Evolutionary conservation across 805 yeast genomes (phyloP), one percentile per base, ranked within the genome.

Genomic region (Sugiyamaella boreocaroliniensis): DNA sequence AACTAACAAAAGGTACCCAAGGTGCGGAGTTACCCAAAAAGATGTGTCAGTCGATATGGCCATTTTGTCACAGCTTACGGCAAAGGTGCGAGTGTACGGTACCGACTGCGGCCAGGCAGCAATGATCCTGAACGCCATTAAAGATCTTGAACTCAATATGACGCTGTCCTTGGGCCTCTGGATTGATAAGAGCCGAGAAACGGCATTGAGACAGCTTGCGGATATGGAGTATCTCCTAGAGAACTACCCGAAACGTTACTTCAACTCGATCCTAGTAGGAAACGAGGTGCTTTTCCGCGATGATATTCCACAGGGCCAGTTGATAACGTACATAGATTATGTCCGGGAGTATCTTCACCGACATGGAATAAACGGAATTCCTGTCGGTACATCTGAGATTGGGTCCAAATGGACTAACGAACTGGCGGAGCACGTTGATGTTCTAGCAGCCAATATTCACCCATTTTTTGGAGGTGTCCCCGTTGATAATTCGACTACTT

Each of bases 401-500:
- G 85, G 83, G 0, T 72, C 80, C 1, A 66, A 69, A 40, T 67
- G 80, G 42, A 71, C 70, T 26, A 55, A 63, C 2, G 68, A 68
- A 2, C 58, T 81, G 22, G 61, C 79, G 32, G 59, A 65, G 40
- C 68, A 62, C 1, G 75, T 80, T 58, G 88, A 84, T 59, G 65
- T 82, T 9, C 62, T 80, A 29, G 89, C 87, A 0, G 79, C 82
- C 10, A 83, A 82, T 60, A 69, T 81, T 2, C 86, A 82, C 66
- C 89, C 89, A 2, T 84, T 83, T 55, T 81, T 83, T 63, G 78
- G 81, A 1, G 89, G 89, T 0, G 75, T 73, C 0, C 51, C 57
- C 1, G 83, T 77, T 1, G 56, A 68, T 7, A 60, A 64, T 1
- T 81, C 86, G 0, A 67, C 78, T 0, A 62, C 68, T 9, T 82